phyloP scores from a whole-genome alignment of 176 grass and related monocot species.

The Zizania latifolia region DNA sequence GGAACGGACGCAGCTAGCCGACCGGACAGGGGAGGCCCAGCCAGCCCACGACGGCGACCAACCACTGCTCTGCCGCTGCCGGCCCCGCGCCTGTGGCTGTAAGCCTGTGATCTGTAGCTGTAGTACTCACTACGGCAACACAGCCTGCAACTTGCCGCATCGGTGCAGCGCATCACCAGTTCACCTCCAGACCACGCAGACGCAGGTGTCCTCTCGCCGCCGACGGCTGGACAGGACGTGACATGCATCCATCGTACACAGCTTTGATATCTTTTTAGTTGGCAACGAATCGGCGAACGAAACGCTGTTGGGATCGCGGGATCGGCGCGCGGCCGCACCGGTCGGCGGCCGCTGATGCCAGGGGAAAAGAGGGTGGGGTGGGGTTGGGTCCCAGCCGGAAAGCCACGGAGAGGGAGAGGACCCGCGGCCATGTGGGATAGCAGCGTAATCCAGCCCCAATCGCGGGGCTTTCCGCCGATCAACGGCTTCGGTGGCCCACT shows the following conservation, averaged over 20 bases:
- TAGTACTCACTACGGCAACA: too few relatives aligned
- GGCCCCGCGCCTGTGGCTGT: neutral
- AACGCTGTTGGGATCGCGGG: too few relatives aligned
- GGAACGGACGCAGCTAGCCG: neutral
- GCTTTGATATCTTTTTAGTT: neutral
- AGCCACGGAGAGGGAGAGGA: neutral
- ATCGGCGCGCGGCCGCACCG: too few relatives aligned
- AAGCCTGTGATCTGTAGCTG: too few relatives aligned
- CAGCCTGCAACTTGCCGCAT: too few relatives aligned
- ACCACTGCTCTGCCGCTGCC: neutral
- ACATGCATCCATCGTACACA: neutral
- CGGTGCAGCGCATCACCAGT: too few relatives aligned
- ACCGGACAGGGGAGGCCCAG: neutral
- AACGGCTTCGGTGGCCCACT: slow-evolving; percentile 44
- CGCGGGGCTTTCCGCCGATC: neutral
- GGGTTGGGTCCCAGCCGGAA: neutral
- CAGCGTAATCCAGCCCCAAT: neutral
- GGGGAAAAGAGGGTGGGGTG: neutral
- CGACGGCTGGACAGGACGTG: neutral
- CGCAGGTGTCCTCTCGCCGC: too few relatives aligned
- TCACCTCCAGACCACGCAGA: too few relatives aligned
- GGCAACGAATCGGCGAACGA: neutral
- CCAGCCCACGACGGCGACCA: neutral
- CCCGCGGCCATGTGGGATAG: slow-evolving; percentile 31
- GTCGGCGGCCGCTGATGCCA: neutral